These are phyloP conservation scores for Pisolithus marmoratus DNA, from an alignment of 768 basidiomycete species.

Conservation along the genomic window DNA sequence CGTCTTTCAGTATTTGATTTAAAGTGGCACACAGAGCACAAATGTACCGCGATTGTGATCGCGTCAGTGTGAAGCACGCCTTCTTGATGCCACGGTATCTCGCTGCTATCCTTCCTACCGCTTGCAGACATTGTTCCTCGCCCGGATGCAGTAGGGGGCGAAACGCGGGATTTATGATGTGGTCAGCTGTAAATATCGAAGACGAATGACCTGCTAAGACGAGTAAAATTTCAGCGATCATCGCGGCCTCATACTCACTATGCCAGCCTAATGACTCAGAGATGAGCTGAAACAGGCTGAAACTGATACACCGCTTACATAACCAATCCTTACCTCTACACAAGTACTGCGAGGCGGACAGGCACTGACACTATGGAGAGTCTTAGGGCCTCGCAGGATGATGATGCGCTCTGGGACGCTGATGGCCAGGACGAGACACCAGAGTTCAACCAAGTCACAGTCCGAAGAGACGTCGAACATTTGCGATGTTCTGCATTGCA, in stretches of 20 bases:
- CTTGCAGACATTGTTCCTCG: conserved; percentile 79
- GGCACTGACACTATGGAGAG: too few species aligned
- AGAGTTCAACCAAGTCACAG: conserved; percentile 55
- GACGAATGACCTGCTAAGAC: conserved; percentile 85
- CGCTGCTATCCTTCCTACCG: conserved; percentile 66
- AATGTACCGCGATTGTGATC: conserved; percentile 67
- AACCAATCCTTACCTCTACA: neutral
- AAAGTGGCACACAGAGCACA: conserved; percentile 74
- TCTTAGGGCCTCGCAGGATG: conserved; percentile 13
- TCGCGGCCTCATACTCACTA: conserved; percentile 22
- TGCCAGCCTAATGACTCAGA: too few species aligned
- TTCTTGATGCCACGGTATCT: conserved; percentile 70
- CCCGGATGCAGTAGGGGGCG: conserved; percentile 79
- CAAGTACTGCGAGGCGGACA: too few species aligned
- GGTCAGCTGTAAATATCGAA: conserved; percentile 65
- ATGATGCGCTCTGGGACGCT: conserved; percentile 65
- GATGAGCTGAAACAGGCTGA: too few species aligned
- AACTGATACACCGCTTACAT: neutral
- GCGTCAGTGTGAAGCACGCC: conserved; percentile 44
- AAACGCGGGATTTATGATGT: conserved; percentile 59
- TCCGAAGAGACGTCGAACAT: conserved; percentile 56
- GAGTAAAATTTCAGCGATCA: conserved; percentile 88
- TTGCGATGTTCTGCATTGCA: conserved; percentile 33
- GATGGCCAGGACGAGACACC: conserved; percentile 45
- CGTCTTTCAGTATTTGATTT: conserved; percentile 65